Evolutionary conservation across 352 stramenopile genomes (phyloP).

Genomic region (Globisporangium rhizosaccharum): DNA sequence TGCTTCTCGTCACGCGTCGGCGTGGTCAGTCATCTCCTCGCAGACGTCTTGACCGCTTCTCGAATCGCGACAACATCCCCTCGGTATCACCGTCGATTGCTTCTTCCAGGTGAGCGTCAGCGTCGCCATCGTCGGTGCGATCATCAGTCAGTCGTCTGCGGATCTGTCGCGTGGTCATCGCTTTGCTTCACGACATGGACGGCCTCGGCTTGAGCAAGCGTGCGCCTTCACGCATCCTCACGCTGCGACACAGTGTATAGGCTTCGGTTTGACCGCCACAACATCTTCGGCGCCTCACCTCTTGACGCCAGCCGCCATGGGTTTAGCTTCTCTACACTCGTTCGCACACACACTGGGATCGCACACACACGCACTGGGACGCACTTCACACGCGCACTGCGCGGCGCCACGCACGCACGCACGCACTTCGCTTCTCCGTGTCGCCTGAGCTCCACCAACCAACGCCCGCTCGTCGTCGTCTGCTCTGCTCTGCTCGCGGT

Average conservation of each 20-base stretch:
- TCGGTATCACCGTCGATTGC: background rate
- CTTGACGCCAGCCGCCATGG: no score
- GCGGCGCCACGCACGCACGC: background rate
- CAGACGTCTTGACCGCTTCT: background rate
- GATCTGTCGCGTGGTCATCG: no score
- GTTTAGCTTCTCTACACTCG: no score
- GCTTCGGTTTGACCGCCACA: no score
- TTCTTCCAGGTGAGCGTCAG: background rate
- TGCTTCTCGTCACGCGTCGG: background rate
- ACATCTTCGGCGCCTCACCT: no score
- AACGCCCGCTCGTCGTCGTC: constrained; percentile 32
- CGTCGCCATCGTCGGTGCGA: background rate
- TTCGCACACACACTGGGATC: background rate
- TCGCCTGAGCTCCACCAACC: constrained; percentile 27
- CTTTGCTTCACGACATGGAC: no score
- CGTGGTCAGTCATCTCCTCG: background rate
- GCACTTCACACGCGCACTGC: no score
- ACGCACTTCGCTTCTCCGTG: constrained; percentile 9
- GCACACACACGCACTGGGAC: background rate
- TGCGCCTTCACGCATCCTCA: no score
- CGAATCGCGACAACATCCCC: background rate
- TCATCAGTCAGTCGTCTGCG: background rate
- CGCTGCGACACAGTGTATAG: no score
- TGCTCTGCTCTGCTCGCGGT: constrained; percentile 38
- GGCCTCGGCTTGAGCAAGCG: no score